These are phyloP conservation scores for Punctularia strigosozonata DNA, from an alignment of 768 basidiomycete genomes.

Conservation along the genomic window DNA sequence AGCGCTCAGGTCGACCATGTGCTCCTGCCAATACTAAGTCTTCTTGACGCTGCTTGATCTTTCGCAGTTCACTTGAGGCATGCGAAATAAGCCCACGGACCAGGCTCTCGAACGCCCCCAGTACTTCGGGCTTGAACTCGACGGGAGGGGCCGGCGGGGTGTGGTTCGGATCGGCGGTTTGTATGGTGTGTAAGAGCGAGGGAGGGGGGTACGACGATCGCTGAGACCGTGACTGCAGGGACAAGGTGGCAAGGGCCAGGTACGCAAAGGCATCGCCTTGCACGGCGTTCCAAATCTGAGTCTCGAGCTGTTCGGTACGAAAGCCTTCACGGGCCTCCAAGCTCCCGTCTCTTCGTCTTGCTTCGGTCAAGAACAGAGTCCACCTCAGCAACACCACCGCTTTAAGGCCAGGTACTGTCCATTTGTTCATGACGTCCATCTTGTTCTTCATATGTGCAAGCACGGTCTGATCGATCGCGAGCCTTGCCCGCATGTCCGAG, in stretches of 20 bases:
- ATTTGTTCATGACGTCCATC: slow-evolving; percentile 36
- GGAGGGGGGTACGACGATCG: slow-evolving; percentile 12
- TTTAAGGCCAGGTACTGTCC: slow-evolving; percentile 64
- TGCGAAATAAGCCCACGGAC: slow-evolving; percentile 62
- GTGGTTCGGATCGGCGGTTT: slow-evolving; percentile 23
- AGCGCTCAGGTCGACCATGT: slow-evolving; percentile 52
- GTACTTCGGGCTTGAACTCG: slow-evolving; percentile 41
- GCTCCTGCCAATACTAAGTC: slow-evolving; percentile 63
- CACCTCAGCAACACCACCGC: slow-evolving; percentile 73
- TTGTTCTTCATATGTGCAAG: slow-evolving; percentile 51
- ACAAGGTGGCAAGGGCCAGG: slow-evolving; percentile 46
- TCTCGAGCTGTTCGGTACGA: slow-evolving; percentile 70
- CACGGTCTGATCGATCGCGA: slow-evolving; percentile 34
- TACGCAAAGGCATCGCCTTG: slow-evolving; percentile 75
- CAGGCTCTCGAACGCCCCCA: slow-evolving; percentile 59
- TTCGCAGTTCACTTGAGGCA: slow-evolving; percentile 70
- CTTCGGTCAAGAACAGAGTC: slow-evolving; percentile 76
- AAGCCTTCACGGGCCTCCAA: slow-evolving; percentile 56
- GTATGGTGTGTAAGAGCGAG: slow-evolving; percentile 14
- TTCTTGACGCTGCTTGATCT: slow-evolving; percentile 85
- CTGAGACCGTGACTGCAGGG: slow-evolving; percentile 37
- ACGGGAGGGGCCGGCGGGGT: slow-evolving; percentile 27
- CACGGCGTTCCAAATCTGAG: slow-evolving; percentile 72
- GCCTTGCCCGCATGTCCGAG: slow-evolving; percentile 31
- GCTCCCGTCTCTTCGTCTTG: slow-evolving; percentile 53